These are phyloP conservation scores for Lecanoromycetidae sp. DNA, from an alignment of 2,329 filamentous ascomycete species.

Conservation along the genomic window DNA sequence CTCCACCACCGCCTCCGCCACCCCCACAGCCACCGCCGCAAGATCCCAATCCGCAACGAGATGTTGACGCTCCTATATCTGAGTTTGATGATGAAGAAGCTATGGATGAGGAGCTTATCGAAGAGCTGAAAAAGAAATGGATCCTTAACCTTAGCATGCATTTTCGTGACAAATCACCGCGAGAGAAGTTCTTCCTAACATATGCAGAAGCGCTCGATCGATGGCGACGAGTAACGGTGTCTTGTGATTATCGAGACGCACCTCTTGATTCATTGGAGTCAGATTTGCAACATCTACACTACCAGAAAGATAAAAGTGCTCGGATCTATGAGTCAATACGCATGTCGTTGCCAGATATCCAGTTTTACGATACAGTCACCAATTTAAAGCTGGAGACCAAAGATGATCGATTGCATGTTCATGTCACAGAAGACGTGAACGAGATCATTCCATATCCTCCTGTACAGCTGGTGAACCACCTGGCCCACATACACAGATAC, in stretches of 20 bases:
- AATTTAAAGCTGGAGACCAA: conserved; percentile 88
- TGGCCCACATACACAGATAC: conserved; percentile 42
- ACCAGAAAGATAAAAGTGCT: conserved; percentile 81
- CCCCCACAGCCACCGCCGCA: conserved; percentile 9
- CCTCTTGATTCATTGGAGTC: conserved; percentile 71
- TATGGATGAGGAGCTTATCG: conserved; percentile 43
- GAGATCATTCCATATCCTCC: conserved; percentile 85
- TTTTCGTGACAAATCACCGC: conserved; percentile 80
- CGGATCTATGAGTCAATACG: conserved; percentile 92
- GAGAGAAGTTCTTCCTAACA: conserved; percentile 97
- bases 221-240: conserved; percentile 85
- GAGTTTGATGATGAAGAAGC: conserved; percentile 29
- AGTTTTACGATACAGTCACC: conserved; percentile 92
- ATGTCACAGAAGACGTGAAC: conserved; percentile 94
- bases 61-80: conserved; percentile 14
- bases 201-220: conserved; percentile 67
- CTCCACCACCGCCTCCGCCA: conserved; percentile 13
- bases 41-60: background rate
- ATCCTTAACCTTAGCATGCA: conserved; percentile 98
- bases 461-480: conserved; percentile 59
- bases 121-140: conserved; percentile 80
- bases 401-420: conserved; percentile 79
- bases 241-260: conserved; percentile 78
- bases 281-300: conserved; percentile 64
- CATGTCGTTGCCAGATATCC: conserved; percentile 81